Base-by-base conservation (phyloP, 768 basidiomycete species). In the Artomyces pyxidatus region DNA sequence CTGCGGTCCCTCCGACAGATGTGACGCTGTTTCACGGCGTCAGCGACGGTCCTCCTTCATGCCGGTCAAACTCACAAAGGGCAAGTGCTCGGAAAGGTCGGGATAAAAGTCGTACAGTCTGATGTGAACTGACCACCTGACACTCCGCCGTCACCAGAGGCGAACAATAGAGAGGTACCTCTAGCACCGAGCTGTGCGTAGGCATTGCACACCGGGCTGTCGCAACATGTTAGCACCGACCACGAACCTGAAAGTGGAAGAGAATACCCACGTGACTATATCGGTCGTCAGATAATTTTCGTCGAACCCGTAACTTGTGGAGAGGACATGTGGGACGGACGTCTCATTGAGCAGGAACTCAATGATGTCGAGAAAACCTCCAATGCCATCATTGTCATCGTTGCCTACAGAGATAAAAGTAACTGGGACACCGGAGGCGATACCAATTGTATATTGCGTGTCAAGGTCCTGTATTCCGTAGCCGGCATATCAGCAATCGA, bases 61-160 rank as follows among this genome's bases (percentile, higher is more conserved):
- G 21, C 10, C 45, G 11, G 9, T 23, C n/a, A 9, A 45, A 46
- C 62, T 32, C 42, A 67, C 64, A 58, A 68, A 11, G 68, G 65
- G 47, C 69, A 69, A 16, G 61, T 61, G 5, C 63, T 61, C 1
- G 66, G 67, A 64, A 69, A 68, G 3, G 65, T 63, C 4, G 65
- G 61, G 9, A 66, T 46, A 58, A 69, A 71, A 25, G 49, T 61
- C 14, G 47, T 58, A 61, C 67, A 67, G 12, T 39, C 23, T 9
- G 45, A 42, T 40, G 50, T n/a, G n/a, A n/a, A 37, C 45, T 63
- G 61, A 6, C 57, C 58, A n/a, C 67, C 67, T 11, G 61, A 62
- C 35, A 67, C 67, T 48, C 68, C 68, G 25, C 64, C 66, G 47
- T 70, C 68, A 27, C 69, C 69, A 8, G 69, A 68, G 0, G 65